phyloP scores from a whole-genome alignment of 768 basidiomycete species.

The Lactarius trivialis region DNA sequence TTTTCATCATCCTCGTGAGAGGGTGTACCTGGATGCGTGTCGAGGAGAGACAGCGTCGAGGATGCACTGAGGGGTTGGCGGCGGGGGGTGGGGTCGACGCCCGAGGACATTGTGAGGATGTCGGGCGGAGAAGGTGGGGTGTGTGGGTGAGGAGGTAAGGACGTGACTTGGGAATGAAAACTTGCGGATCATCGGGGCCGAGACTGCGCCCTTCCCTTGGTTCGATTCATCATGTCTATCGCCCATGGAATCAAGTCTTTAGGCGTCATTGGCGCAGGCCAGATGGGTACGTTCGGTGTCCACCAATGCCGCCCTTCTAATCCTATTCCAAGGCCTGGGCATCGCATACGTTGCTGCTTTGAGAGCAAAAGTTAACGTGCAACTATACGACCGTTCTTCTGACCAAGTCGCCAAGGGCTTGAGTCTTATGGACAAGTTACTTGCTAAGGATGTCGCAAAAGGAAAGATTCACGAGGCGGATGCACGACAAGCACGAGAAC shows the following conservation, averaged over 20 bases:
- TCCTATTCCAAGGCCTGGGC: conserved; percentile 53
- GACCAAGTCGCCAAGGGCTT: conserved; percentile 71
- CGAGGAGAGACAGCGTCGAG: not conserved
- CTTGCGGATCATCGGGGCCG: not conserved
- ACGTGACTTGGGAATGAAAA: not conserved
- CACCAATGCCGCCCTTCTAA: too few species aligned
- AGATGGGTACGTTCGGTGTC: conserved; percentile 46
- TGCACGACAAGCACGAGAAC: conserved; percentile 64
- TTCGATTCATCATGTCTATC: conserved; percentile 39
- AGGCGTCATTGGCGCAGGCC: conserved; percentile 77
- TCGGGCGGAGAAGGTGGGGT: not conserved
- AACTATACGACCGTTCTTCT: conserved; percentile 74
- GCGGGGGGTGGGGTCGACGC: not conserved
- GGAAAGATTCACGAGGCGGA: conserved; percentile 62
- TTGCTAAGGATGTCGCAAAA: conserved; percentile 86
- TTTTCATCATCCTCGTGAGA: conserved; percentile 13
- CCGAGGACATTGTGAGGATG: conserved; percentile 2
- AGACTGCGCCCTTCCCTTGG: not conserved
- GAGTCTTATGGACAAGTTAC: conserved; percentile 67
- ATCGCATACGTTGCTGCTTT: conserved; percentile 85
- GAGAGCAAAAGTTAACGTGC: conserved; percentile 78
- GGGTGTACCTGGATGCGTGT: conserved; percentile 10
- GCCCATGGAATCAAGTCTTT: conserved; percentile 68
- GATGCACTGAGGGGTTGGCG: not conserved
- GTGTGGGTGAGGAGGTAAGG: not conserved